phyloP scores from a whole-genome alignment of 1,139 yeast genomes.

The Diutina mesorugosa region DNA sequence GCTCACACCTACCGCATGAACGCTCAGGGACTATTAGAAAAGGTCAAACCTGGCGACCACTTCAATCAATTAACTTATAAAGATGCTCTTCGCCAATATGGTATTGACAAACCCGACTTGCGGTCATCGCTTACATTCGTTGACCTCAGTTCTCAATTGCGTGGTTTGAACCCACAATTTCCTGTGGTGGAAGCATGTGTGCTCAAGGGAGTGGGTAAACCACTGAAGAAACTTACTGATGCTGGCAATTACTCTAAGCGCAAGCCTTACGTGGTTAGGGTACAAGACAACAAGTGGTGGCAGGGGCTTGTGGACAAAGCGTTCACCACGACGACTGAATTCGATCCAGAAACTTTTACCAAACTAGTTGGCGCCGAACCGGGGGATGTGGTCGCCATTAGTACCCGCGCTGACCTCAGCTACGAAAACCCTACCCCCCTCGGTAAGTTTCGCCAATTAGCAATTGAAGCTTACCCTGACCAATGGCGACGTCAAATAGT shows the following conservation, averaged over 20 bases:
- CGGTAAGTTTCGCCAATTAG: slow-evolving; percentile 72
- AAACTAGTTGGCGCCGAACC: neutral
- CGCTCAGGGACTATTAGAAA: slow-evolving; percentile 13
- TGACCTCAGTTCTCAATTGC: slow-evolving; percentile 31
- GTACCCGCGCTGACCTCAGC: slow-evolving; percentile 50
- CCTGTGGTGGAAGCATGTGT: slow-evolving; percentile 67
- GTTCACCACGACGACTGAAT: neutral
- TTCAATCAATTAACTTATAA: slow-evolving; percentile 32
- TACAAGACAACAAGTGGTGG: neutral
- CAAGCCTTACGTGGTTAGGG: neutral
- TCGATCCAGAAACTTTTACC: neutral
- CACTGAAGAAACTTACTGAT: neutral
- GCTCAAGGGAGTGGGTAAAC: slow-evolving; percentile 27
- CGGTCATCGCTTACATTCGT: slow-evolving; percentile 45
- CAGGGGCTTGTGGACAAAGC: neutral
- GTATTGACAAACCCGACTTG: slow-evolving; percentile 92
- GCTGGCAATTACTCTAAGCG: neutral
- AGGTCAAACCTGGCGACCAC: slow-evolving; percentile 5
- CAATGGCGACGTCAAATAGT: slow-evolving; percentile 34
- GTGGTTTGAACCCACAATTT: slow-evolving; percentile 20
- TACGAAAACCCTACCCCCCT: slow-evolving; percentile 95
- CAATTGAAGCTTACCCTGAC: slow-evolving; percentile 40
- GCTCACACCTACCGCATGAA: slow-evolving; percentile 24
- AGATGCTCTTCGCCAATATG: slow-evolving; percentile 63
- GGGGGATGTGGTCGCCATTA: slow-evolving; percentile 69